Conservation (phyloP, 208 protist genomes). For the Plasmodiophora brassicae region DNA sequence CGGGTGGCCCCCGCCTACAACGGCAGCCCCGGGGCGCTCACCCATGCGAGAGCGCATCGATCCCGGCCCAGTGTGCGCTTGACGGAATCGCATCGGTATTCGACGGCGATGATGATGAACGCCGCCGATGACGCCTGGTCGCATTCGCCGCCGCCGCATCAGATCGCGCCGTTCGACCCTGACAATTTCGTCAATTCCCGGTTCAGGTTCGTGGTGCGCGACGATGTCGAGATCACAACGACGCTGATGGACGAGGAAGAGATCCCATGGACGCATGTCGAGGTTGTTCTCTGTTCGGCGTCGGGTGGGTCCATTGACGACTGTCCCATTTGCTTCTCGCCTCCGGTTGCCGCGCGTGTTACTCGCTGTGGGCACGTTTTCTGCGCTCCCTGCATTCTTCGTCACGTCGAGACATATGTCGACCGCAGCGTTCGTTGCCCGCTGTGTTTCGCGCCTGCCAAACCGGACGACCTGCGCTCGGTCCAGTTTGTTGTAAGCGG, state of each 20-base stretch:
- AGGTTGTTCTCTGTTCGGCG: background rate
- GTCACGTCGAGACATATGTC: background rate
- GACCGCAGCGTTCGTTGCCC: slow-evolving; percentile 26
- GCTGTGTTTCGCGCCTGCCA: slow-evolving; percentile 31
- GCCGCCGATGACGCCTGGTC: no score
- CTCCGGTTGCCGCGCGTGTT: background rate
- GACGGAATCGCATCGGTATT: no score
- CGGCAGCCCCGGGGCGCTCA: no score
- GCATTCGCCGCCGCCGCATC: no score
- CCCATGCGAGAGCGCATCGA: no score
- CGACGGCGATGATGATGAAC: no score
- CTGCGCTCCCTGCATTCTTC: slow-evolving; percentile 36
- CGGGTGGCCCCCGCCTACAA: no score
- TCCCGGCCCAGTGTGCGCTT: no score
- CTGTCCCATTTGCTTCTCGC: slow-evolving; percentile 42
- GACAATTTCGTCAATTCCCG: background rate
- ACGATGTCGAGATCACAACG: no score
- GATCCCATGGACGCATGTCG: background rate
- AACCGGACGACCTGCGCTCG: slow-evolving; percentile 1
- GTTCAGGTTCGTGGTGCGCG: background rate
- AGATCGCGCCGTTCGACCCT: no score
- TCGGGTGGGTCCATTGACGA: background rate
- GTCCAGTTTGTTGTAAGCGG: background rate
- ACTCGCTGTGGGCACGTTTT: slow-evolving; percentile 43
- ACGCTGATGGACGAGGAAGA: background rate